A percentile compares a stretch with the other conserved stretches of the same genome.
Conservation (phyloP, 2,329 filamentous ascomycete genomes). For the Colletotrichum sp. region DNA sequence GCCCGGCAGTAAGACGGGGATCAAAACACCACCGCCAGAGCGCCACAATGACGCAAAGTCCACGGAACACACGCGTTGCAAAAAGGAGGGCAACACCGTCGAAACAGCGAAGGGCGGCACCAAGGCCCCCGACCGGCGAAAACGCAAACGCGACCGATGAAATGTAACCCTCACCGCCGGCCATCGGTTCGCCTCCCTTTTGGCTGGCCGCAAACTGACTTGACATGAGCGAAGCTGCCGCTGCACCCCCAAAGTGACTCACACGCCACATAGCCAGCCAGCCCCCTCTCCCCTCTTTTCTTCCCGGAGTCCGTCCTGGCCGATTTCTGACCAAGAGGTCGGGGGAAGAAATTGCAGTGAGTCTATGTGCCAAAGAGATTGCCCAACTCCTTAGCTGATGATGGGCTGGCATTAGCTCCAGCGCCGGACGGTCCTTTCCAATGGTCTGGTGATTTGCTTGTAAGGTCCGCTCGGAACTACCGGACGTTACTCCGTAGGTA, state of each 20-base stretch:
- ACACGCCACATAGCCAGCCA: background rate
- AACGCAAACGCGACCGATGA: background rate
- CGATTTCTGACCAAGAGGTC: background rate
- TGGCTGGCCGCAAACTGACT: background rate
- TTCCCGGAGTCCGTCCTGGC: background rate
- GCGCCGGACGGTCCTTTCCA: background rate
- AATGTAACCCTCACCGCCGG: background rate
- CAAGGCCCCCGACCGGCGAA: background rate
- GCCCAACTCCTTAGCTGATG: background rate
- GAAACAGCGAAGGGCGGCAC: background rate
- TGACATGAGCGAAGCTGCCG: background rate
- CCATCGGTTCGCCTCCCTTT: background rate
- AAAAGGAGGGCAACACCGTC: background rate
- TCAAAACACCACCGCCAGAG: background rate
- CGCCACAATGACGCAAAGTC: constrained; percentile 13
- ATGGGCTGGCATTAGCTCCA: constrained; percentile 1
- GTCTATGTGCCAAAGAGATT: background rate
- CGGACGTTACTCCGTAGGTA: background rate
- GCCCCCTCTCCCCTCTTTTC: background rate
- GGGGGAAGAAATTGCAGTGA: background rate
- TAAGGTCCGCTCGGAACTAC: background rate
- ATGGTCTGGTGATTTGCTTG: constrained; percentile 2
- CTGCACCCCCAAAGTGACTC: background rate
- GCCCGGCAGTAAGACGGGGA: background rate
- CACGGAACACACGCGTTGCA: background rate